Conservation (phyloP, 495 filamentous ascomycete species). For the Xylaria nigripes region DNA sequence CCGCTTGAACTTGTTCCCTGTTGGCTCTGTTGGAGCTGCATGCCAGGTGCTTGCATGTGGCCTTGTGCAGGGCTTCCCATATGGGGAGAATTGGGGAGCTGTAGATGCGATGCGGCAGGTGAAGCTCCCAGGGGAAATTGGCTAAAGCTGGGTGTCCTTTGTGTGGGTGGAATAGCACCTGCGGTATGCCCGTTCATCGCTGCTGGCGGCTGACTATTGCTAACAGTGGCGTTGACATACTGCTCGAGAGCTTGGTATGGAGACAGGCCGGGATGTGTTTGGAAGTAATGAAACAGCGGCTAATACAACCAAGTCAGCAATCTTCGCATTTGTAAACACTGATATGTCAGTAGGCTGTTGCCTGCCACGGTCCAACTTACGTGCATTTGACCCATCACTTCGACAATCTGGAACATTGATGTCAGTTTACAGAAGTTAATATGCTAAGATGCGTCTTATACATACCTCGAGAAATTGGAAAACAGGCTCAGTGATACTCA, state of each 20-base stretch:
- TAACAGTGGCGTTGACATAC: constrained; percentile 43
- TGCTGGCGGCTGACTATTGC: constrained; percentile 16
- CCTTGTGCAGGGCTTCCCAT: constrained; percentile 50
- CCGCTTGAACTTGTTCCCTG: constrained; percentile 62
- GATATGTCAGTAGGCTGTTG: background rate
- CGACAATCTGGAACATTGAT: constrained; percentile 48
- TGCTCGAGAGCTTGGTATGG: constrained; percentile 55
- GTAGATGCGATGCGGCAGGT: constrained; percentile 46
- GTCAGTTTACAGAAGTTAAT: background rate
- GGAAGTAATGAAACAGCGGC: constrained; percentile 54
- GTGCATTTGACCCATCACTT: constrained; percentile 68
- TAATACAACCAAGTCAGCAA: constrained; percentile 4
- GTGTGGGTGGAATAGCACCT: constrained; percentile 22
- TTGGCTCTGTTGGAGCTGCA: constrained; percentile 66
- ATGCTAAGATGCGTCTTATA: background rate
- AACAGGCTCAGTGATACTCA: constrained; percentile 53
- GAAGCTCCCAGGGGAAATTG: constrained; percentile 48
- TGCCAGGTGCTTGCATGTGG: constrained; percentile 54
- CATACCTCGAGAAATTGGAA: constrained; percentile 63
- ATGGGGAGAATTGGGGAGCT: constrained; percentile 54
- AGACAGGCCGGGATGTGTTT: constrained; percentile 47
- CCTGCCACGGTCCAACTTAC: constrained; percentile 14
- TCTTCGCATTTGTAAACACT: background rate
- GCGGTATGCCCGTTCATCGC: constrained; percentile 36
- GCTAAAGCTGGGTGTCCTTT: constrained; percentile 40